These are phyloP conservation scores for Epithemia pelagica DNA, from an alignment of 108 stramenopile genomes.

Conservation along the genomic window DNA sequence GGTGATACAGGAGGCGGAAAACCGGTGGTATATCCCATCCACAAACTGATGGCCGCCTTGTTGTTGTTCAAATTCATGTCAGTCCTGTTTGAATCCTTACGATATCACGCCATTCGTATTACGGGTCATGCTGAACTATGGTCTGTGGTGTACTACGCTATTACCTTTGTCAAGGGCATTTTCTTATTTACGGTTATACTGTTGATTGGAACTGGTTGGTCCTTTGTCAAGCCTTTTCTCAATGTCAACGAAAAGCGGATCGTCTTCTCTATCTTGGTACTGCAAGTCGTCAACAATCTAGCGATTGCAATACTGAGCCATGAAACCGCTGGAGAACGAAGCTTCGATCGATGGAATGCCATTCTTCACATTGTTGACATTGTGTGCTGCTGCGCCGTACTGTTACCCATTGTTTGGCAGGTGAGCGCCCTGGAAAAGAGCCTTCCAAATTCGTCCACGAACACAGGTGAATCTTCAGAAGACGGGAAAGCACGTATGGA, in stretches of 20 bases:
- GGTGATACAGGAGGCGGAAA: slow-evolving; percentile 1
- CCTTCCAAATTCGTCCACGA: slow-evolving; percentile 8
- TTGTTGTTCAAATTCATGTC: slow-evolving; percentile 78
- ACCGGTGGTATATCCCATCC: slow-evolving; percentile 82
- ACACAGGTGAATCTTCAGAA: background rate
- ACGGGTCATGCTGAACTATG: slow-evolving; percentile 88
- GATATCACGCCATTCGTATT: slow-evolving; percentile 86
- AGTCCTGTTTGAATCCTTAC: slow-evolving; percentile 78
- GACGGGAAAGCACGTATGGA: slow-evolving; percentile 4
- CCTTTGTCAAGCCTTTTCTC: slow-evolving; percentile 91
- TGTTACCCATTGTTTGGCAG: slow-evolving; percentile 96
- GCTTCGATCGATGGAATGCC: slow-evolving; percentile 80
- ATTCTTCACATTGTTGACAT: slow-evolving; percentile 94
- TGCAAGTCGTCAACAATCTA: slow-evolving; percentile 94
- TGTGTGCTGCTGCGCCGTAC: slow-evolving; percentile 93
- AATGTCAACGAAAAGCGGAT: slow-evolving; percentile 81
- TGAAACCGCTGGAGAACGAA: slow-evolving; percentile 76
- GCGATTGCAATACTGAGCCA: slow-evolving; percentile 89
- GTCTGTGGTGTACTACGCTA: slow-evolving; percentile 79
- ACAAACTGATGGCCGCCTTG: slow-evolving; percentile 88
- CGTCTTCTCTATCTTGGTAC: slow-evolving; percentile 70
- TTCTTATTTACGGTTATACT: slow-evolving; percentile 90
- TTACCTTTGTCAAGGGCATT: slow-evolving; percentile 55
- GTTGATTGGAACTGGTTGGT: slow-evolving; percentile 94
- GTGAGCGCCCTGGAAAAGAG: slow-evolving; percentile 72